Base-by-base conservation (phyloP, 805 yeast genomes). In the Ogataea methylovora region DNA sequence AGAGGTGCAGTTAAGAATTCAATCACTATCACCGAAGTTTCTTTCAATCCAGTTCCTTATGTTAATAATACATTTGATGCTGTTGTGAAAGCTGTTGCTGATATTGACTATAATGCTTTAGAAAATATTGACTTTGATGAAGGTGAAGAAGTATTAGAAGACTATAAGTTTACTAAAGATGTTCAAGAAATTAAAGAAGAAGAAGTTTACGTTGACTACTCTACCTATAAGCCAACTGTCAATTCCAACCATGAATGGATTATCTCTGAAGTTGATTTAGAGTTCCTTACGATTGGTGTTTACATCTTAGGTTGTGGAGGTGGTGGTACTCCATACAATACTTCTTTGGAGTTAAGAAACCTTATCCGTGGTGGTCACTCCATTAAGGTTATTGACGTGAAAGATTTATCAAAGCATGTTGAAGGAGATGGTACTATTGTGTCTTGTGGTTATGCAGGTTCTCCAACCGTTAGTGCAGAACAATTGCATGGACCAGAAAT, bases 291-390 rank as follows among this genome's bases (percentile, higher is more conserved):
- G 20, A 53, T 61, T 31, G 71, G 71, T 14, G 49, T 63, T 18
- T 44, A 68, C 41, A 65, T 69, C 34, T 54, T 69, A 4, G 75
- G 74, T 7, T 63, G 69, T 47, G 75, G 74, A 3, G 75, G 75
- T 11, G 75, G 75, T 21, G 74, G 75, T 26, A 58, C 58, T 33
- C 73, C 75, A 16, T 65, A 67, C 45, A 51, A 68, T 4, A 45
- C 44, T 14, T 64, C 44, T 39, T 48, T 69, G 22, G 62, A 58
- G 29, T 42, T 56, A 1, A 46, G 63, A 29, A 58, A 58, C 33
- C 36, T 52, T 33, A 31, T 68, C 14, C 40, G 62, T 27, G 32
- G 42, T 2, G 73, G 71, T 8, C 60, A 52, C 15, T 33, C 34
- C 2, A 49, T 65, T 19, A 47, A 31, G 26, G 62, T 68, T 12